Base-by-base conservation (phyloP, 2,329 filamentous ascomycete genomes). In the Talaromyces sp. region DNA sequence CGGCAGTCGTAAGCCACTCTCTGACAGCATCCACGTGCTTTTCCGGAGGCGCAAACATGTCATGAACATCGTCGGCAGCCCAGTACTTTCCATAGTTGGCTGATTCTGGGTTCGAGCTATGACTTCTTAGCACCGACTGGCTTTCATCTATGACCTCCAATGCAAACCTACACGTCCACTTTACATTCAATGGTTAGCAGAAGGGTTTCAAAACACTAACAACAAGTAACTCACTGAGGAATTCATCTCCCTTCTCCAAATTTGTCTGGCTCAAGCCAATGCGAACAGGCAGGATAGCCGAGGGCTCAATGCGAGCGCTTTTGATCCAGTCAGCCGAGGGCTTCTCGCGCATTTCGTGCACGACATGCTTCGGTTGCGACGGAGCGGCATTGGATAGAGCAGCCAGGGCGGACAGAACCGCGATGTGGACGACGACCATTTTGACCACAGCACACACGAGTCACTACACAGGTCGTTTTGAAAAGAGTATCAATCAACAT, bases 201-300 rank as follows among this genome's bases (percentile, higher is more conserved):
- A 16, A 31, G 16, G 16, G n/a, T 4, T 28, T 9, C 16, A 14
- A 42, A 28, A 36, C 7, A 52, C 4, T 3, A 16, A 6, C 10
- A 50, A n/a, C 8, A 8, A 14, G 28, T 16, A n/a, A 63, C 61
- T 47, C 56, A 63, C 61, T 79, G 16, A 80, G 68, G 27, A 72
- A 72, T 44, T 78, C 75, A 66, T 78, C 72, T n/a, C 77, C 79
- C 16, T 74, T 72, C 12, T 80, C 74, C 14, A 82, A 65, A 59
- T 81, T 81, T 31, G 70, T 71, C 66, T 82, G 79, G n/a, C 72
- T 74, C 56, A 81, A 64, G 18, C 77, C 79, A 65, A 81, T 80
- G n/a, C 78, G 73, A 67, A 81, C 76, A 1, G 79, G 79, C 53
- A 81, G 66, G 33, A 76, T 68, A 0, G 74, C 67, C 60, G 72